Percentiles rank a stretch among this genome's conserved stretches.
Evolutionary conservation across 208 protist species (phyloP).

Genomic region (Porcisia deanei): DNA sequence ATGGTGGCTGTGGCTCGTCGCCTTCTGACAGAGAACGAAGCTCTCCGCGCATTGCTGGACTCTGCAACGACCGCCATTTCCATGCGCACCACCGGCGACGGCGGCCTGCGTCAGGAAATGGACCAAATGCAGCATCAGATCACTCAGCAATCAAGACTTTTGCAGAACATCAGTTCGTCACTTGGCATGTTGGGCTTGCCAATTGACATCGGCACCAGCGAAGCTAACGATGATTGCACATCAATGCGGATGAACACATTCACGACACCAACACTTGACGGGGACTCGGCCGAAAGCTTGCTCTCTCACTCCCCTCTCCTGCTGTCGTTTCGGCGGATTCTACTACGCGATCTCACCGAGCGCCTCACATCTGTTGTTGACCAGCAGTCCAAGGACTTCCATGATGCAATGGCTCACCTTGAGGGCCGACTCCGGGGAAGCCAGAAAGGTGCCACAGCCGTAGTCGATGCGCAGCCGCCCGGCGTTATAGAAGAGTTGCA

Average conservation of each 20-base stretch:
- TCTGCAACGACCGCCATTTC: constrained; percentile 11
- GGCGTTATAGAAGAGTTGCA: constrained; percentile 11
- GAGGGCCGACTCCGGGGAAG: constrained; percentile 33
- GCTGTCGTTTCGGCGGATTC: constrained; percentile 65
- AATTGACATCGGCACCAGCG: not conserved
- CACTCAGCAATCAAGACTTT: constrained; percentile 12
- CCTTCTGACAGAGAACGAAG: constrained; percentile 33
- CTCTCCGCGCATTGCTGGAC: constrained; percentile 22
- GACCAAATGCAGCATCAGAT: constrained; percentile 21
- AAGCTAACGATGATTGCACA: not conserved
- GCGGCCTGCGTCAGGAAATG: constrained; percentile 23
- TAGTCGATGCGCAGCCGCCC: constrained; percentile 6
- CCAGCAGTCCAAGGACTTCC: constrained; percentile 58
- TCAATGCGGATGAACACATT: not conserved
- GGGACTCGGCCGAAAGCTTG: constrained; percentile 33
- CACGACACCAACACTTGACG: constrained; percentile 5
- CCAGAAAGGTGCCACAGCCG: constrained; percentile 9
- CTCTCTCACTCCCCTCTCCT: constrained; percentile 68
- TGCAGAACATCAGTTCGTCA: constrained; percentile 21
- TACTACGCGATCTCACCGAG: constrained; percentile 71
- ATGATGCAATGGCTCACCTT: constrained; percentile 37
- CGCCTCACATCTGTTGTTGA: constrained; percentile 51
- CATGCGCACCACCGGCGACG: constrained; percentile 10
- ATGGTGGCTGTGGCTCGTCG: constrained; percentile 34
- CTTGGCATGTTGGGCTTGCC: constrained; percentile 20